Conservation (phyloP, 768 basidiomycete genomes). For the Chiua virens region DNA sequence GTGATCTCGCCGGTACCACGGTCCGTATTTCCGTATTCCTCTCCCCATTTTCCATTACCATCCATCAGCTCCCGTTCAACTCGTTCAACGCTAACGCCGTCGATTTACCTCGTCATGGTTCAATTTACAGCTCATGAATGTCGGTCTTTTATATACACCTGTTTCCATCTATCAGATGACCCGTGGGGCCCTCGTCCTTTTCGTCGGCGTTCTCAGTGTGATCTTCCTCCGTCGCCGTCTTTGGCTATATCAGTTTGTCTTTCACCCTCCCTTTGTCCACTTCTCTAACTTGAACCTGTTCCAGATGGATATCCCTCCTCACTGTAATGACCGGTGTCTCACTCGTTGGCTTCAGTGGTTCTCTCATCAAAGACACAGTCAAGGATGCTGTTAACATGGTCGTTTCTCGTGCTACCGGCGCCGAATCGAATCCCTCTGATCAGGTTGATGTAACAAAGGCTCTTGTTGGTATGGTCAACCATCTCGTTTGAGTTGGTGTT, state of each 20-base stretch:
- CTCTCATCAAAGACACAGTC: constrained; percentile 75
- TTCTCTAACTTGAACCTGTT: background rate
- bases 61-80: constrained; percentile 4
- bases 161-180: constrained; percentile 99
- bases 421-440: constrained; percentile 47
- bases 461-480: constrained; percentile 55
- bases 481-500: constrained; percentile 11
- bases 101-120: constrained; percentile 10
- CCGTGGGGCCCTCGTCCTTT: constrained; percentile 88
- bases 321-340: constrained; percentile 86
- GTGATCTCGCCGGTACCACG: constrained; percentile 90
- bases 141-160: constrained; percentile 93
- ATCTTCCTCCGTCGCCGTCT: constrained; percentile 84
- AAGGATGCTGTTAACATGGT: constrained; percentile 41
- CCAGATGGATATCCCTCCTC: constrained; percentile 86
- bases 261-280: constrained; percentile 3
- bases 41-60: constrained; percentile 7
- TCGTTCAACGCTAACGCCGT: constrained; percentile 18
- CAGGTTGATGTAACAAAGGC: constrained; percentile 67
- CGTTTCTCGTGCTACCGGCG: constrained; percentile 21
- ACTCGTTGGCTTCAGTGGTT: constrained; percentile 87
- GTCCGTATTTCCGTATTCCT: constrained; percentile 45
- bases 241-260: constrained; percentile 78
- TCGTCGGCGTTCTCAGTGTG: constrained; percentile 90
- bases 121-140: constrained; percentile 74